Conservation (phyloP, 768 basidiomycete genomes). For the Exidia glandulosa region DNA sequence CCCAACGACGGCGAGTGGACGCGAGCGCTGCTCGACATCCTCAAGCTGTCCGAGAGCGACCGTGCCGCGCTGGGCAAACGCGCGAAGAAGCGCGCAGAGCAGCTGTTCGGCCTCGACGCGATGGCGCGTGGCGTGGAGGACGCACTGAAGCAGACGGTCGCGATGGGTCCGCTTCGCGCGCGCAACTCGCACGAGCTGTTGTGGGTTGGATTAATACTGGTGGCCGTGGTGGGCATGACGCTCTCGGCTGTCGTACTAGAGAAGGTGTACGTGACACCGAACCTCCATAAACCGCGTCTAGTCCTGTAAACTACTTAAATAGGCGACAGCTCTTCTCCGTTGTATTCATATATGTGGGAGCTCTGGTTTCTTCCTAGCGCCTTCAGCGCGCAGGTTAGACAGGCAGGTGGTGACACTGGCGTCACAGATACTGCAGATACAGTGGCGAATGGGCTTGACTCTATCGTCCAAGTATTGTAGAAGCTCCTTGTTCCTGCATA, state of each 20-base stretch:
- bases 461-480: too few relatives aligned
- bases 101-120: constrained; percentile 64
- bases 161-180: constrained; percentile 34
- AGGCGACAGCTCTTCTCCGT: too few relatives aligned
- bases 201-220: background rate
- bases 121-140: constrained; percentile 54
- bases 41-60: constrained; percentile 30
- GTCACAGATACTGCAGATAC: too few relatives aligned
- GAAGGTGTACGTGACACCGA: background rate
- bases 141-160: constrained; percentile 42
- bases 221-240: background rate
- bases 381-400: too few relatives aligned
- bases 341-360: too few relatives aligned
- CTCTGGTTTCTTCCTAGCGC: too few relatives aligned
- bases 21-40: constrained; percentile 48
- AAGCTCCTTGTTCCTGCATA: too few relatives aligned
- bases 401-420: too few relatives aligned
- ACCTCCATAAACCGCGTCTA: too few relatives aligned
- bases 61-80: constrained; percentile 38
- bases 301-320: too few relatives aligned
- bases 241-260: background rate
- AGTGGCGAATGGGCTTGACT: too few relatives aligned
- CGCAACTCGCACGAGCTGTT: background rate
- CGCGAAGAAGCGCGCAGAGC: constrained; percentile 49
- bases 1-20: constrained; percentile 65